These are phyloP conservation scores for Boletus speciosus DNA, from an alignment of 768 basidiomycete genomes.

Conservation along the genomic window DNA sequence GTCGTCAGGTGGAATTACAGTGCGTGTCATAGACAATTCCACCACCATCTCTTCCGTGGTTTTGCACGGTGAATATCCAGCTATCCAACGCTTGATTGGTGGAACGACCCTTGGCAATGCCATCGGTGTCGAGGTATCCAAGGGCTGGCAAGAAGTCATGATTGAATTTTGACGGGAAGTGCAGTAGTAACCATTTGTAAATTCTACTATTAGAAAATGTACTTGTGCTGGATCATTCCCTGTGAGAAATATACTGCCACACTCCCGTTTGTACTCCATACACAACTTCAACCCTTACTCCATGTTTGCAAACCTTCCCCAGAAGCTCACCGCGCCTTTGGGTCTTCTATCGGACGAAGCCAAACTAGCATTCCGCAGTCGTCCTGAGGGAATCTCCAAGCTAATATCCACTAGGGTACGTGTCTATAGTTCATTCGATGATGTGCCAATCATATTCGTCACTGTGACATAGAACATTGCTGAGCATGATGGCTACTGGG, in stretches of 20 bases:
- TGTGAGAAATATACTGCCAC: slow-evolving; percentile 1
- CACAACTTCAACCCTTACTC: not conserved
- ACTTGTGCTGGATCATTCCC: not conserved
- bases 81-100: slow-evolving; percentile 6
- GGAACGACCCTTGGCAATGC: slow-evolving; percentile 1
- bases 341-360: slow-evolving; percentile 82
- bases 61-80: slow-evolving; percentile 15
- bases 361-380: slow-evolving; percentile 85
- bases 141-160: slow-evolving; percentile 2
- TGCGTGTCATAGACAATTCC: slow-evolving; percentile 5
- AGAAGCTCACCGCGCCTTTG: slow-evolving; percentile 69
- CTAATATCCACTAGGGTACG: slow-evolving; percentile 71
- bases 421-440: not conserved
- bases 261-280: not conserved
- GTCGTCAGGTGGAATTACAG: slow-evolving; percentile 7
- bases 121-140: not conserved
- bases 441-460: slow-evolving; percentile 2
- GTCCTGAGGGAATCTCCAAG: slow-evolving; percentile 75
- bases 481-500: slow-evolving; percentile 80
- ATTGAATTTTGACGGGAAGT: slow-evolving; percentile 7
- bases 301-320: slow-evolving; percentile 73
- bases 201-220: not conserved
- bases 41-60: slow-evolving; percentile 8
- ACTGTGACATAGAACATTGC: slow-evolving; percentile 58
- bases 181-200: not conserved